Evolutionary conservation across 768 basidiomycete species (phyloP).

Genomic region (Phallus indusiatus): DNA sequence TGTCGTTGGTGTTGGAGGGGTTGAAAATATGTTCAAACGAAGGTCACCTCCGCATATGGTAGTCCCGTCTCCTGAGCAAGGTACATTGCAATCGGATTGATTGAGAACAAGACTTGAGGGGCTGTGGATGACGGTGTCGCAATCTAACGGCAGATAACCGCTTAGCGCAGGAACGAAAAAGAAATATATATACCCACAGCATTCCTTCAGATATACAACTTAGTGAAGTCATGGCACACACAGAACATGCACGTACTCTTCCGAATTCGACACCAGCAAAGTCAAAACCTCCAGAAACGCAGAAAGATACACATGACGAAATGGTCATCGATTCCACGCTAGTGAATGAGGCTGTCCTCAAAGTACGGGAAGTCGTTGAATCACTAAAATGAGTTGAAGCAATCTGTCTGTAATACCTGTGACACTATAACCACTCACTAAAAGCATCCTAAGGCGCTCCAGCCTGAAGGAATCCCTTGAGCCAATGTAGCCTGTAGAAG

Average conservation of each 20-base stretch:
- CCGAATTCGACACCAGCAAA: conserved; percentile 67
- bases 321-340: conserved; percentile 52
- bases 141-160: conserved; percentile 34
- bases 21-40: conserved; percentile 47
- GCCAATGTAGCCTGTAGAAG: no score
- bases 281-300: conserved; percentile 36
- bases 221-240: not conserved
- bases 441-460: no score
- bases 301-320: conserved; percentile 38
- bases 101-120: conserved; percentile 31
- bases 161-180: conserved; percentile 3
- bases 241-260: conserved; percentile 3
- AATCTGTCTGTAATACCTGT: no score
- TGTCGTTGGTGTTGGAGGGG: conserved; percentile 48
- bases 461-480: no score
- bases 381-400: conserved; percentile 32
- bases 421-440: no score
- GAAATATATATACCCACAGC: conserved; percentile 34
- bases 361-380: conserved; percentile 44
- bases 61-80: conserved; percentile 47
- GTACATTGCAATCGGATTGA: conserved; percentile 44
- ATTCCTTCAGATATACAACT: conserved; percentile 32
- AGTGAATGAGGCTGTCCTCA: conserved; percentile 37
- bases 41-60: conserved; percentile 54
- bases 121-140: conserved; percentile 46